Evolutionary conservation across 2,329 filamentous ascomycete species (phyloP).

Genomic region (Dendryphion nanum): DNA sequence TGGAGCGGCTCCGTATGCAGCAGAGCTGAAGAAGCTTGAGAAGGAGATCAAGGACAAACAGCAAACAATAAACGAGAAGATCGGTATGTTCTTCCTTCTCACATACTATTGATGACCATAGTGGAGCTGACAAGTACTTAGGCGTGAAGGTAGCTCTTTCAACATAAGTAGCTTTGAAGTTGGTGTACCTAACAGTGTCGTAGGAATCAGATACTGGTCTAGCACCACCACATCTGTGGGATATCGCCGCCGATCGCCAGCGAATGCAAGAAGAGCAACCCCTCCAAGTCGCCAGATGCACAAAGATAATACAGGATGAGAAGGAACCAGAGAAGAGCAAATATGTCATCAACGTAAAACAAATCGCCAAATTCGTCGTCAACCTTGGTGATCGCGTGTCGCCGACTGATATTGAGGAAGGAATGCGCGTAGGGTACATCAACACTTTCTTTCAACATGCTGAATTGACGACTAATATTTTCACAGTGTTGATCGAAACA

Average conservation of each 20-base stretch:
- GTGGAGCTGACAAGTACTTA: slow-evolving; percentile 19
- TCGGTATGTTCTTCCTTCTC: slow-evolving; percentile 52
- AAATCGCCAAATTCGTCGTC: slow-evolving; percentile 99
- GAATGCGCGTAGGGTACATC: slow-evolving; percentile 85
- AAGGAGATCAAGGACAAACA: slow-evolving; percentile 99
- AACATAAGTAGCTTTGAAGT: too few relatives aligned
- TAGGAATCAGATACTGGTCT: slow-evolving; percentile 98
- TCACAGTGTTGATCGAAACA: slow-evolving; percentile 88
- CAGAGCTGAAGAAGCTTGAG: slow-evolving; percentile 92
- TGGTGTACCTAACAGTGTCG: slow-evolving; percentile 12
- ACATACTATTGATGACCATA: slow-evolving; percentile 20
- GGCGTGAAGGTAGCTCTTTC: slow-evolving; percentile 62
- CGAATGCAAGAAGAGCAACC: slow-evolving; percentile 99
- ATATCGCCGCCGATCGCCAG: slow-evolving; percentile 95
- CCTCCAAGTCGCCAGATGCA: slow-evolving; percentile 94
- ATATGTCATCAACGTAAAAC: slow-evolving; percentile 99
- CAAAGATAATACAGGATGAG: slow-evolving; percentile 97
- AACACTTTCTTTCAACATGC: background rate
- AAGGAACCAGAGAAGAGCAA: slow-evolving; percentile 97
- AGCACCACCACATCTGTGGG: slow-evolving; percentile 97
- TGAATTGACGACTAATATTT: slow-evolving; percentile 6
- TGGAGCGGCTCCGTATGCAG: slow-evolving; percentile 91
- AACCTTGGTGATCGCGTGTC: slow-evolving; percentile 95
- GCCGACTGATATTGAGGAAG: slow-evolving; percentile 98
- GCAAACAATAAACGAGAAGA: slow-evolving; percentile 97